phyloP scores from a whole-genome alignment of 2,329 filamentous ascomycete genomes.

The Saccharata proteae region DNA sequence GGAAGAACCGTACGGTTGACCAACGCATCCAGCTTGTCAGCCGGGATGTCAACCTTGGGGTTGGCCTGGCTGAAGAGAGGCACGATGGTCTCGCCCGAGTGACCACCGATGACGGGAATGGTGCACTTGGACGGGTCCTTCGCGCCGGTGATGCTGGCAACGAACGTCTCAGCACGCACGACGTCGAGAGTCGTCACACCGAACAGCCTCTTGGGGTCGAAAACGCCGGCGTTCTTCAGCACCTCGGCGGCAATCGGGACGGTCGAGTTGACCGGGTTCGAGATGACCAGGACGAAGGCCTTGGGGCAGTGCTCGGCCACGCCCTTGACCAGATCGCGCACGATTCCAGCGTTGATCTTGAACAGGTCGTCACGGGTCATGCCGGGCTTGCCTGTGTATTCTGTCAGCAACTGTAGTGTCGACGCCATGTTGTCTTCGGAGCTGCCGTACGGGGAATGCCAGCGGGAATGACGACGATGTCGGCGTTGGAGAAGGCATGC shows the following conservation, averaged over 20 bases:
- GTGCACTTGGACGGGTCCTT: conserved; percentile 88
- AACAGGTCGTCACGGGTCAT: conserved; percentile 99
- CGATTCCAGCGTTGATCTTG: conserved; percentile 99
- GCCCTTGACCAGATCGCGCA: conserved; percentile 95
- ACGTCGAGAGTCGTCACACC: conserved; percentile 99
- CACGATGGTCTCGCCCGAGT: conserved; percentile 97
- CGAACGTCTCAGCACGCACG: conserved; percentile 94
- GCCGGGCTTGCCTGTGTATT: conserved; percentile 73
- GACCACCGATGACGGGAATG: conserved; percentile 91
- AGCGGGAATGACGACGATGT: conserved; percentile 94
- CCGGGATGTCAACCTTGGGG: conserved; percentile 71
- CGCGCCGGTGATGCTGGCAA: conserved; percentile 82
- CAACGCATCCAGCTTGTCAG: conserved; percentile 62
- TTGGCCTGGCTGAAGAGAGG: conserved; percentile 91
- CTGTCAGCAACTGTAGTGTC: conserved; percentile 1
- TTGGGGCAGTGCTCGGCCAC: conserved; percentile 78
- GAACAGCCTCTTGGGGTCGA: conserved; percentile 98
- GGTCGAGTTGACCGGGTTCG: conserved; percentile 99
- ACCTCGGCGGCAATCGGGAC: conserved; percentile 96
- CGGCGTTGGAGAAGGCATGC: conserved; percentile 78
- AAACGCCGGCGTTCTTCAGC: conserved; percentile 89
- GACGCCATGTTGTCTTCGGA: background rate
- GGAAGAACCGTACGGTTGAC: too few species aligned
- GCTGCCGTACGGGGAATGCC: conserved; percentile 78
- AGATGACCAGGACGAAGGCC: conserved; percentile 93